phyloP scores from a whole-genome alignment of 768 basidiomycete species.

The Leccinum arenicola region DNA sequence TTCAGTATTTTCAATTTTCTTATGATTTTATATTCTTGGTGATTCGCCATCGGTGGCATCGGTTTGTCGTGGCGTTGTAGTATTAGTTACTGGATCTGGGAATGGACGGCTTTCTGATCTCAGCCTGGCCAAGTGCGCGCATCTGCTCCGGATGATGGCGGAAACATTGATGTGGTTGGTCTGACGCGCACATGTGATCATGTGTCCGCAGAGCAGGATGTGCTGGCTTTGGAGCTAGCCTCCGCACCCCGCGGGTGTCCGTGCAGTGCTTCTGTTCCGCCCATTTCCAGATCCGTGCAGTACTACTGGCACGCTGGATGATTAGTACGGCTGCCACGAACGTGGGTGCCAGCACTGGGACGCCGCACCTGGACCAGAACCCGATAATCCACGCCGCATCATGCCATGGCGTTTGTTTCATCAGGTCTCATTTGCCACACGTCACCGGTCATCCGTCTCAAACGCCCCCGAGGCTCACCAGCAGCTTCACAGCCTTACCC shows the following conservation, averaged over 20 bases:
- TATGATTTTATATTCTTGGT: slow-evolving; percentile 32
- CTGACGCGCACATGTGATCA: neutral
- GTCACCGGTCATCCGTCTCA: neutral
- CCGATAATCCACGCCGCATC: slow-evolving; percentile 5
- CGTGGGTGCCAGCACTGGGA: neutral
- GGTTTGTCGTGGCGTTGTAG: slow-evolving; percentile 31
- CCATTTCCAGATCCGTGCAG: slow-evolving; percentile 22
- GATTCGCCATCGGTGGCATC: slow-evolving; percentile 29
- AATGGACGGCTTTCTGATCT: slow-evolving; percentile 3
- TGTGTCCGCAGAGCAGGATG: neutral
- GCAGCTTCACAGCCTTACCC: slow-evolving; percentile 22
- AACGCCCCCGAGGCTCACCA: neutral
- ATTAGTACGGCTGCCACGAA: neutral
- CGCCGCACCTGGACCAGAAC: neutral
- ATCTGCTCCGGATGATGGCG: neutral
- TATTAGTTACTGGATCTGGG: slow-evolving; percentile 12
- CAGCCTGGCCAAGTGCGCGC: neutral
- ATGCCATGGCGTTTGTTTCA: neutral
- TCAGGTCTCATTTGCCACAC: slow-evolving; percentile 5
- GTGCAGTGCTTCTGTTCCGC: slow-evolving; percentile 12
- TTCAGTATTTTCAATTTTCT: slow-evolving; percentile 18
- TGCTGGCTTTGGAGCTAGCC: slow-evolving; percentile 1
- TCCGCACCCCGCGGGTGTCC: slow-evolving; percentile 9
- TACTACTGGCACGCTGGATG: neutral
- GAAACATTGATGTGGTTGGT: neutral